Evolutionary conservation across 345 rosid species (phyloP).

Genomic region (Hibiscus tridactylites): DNA sequence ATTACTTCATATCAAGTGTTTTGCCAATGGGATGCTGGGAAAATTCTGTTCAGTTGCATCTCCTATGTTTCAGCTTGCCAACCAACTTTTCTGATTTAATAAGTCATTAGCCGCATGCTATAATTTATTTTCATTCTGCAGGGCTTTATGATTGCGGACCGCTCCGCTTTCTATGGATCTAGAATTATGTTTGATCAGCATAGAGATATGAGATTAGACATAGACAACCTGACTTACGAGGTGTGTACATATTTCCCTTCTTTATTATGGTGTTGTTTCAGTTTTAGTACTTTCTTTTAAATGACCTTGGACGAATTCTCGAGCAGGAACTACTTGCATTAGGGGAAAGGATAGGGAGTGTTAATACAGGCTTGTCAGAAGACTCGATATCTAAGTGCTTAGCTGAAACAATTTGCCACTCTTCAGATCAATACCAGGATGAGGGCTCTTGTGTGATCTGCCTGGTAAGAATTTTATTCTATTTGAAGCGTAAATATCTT

Average conservation of each 20-base stretch:
- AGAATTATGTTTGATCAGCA: constrained; percentile 59
- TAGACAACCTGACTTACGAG: constrained; percentile 87
- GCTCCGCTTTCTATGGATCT: constrained; percentile 42
- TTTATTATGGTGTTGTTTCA: constrained; percentile 1
- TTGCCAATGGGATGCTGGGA: background rate
- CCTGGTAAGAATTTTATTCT: constrained; percentile 46
- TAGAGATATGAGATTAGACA: constrained; percentile 79
- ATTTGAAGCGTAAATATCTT: background rate
- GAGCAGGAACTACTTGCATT: constrained; percentile 76
- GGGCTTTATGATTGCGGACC: constrained; percentile 53
- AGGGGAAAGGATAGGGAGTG: constrained; percentile 84
- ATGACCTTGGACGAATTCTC: constrained; percentile 7
- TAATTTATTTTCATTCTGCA: constrained; percentile 22
- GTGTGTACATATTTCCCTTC: constrained; percentile 19
- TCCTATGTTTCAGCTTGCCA: background rate
- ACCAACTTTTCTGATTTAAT: background rate
- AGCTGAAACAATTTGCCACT: constrained; percentile 32
- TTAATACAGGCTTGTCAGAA: constrained; percentile 71
- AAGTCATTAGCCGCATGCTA: background rate
- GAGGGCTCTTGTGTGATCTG: constrained; percentile 63
- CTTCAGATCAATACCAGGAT: constrained; percentile 37
- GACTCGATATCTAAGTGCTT: constrained; percentile 46
- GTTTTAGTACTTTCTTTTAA: background rate
- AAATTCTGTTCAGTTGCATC: background rate
- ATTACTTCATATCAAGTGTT: background rate